Conservation (phyloP, 495 filamentous ascomycete species). For the Rostrohypoxylon terebratum region DNA sequence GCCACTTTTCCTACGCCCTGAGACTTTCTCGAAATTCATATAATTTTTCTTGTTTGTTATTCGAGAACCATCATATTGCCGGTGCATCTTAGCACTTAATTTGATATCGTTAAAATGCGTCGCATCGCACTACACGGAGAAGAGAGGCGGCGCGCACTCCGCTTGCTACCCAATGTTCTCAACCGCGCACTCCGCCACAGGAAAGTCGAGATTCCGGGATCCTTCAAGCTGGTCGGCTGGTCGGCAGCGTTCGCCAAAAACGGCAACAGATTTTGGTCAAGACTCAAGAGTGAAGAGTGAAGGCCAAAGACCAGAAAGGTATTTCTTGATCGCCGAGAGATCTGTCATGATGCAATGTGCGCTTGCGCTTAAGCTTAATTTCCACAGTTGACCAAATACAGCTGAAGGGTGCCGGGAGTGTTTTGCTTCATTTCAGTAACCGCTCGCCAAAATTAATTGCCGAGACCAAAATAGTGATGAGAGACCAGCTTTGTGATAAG, state of each 20-base stretch:
- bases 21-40: constrained; percentile 25
- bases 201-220: constrained; percentile 29
- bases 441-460: constrained; percentile 31
- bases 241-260: constrained; percentile 12
- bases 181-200: constrained; percentile 40
- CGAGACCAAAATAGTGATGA: constrained; percentile 39
- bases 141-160: constrained; percentile 27
- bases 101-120: constrained; percentile 10
- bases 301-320: constrained; percentile 13
- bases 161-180: constrained; percentile 29
- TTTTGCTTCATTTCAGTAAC: constrained; percentile 29
- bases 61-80: constrained; percentile 21
- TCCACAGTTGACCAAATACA: constrained; percentile 30
- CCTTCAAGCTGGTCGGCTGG: constrained; percentile 18
- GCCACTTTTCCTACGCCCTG: constrained; percentile 40
- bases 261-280: constrained; percentile 29
- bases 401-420: constrained; percentile 1
- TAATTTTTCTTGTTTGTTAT: constrained; percentile 22
- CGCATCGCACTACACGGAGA: constrained; percentile 19
- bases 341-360: constrained; percentile 25
- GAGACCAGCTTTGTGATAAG: constrained; percentile 26
- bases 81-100: constrained; percentile 8
- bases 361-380: constrained; percentile 49
- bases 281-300: too few relatives aligned
- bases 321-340: constrained; percentile 23